phyloP scores from a whole-genome alignment of 2,329 filamentous ascomycete species.

The Cryphonectria carpinicola region DNA sequence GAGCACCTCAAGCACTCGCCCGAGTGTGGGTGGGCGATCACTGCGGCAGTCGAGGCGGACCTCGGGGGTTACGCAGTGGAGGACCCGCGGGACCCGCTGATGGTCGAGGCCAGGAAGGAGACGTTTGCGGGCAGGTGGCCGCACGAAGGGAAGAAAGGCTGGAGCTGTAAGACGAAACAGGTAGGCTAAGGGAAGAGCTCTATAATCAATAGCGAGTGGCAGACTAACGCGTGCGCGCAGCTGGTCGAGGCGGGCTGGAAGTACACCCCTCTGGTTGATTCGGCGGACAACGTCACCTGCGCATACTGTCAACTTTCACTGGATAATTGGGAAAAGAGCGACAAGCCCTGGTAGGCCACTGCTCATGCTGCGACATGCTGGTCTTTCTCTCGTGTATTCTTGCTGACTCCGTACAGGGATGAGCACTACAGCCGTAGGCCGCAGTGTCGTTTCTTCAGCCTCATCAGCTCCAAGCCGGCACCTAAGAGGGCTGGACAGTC shows the following conservation, averaged over 20 bases:
- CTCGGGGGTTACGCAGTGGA: slow-evolving; percentile 67
- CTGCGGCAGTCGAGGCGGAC: slow-evolving; percentile 63
- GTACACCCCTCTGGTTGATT: slow-evolving; percentile 82
- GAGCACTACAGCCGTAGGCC: slow-evolving; percentile 83
- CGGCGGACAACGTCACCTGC: slow-evolving; percentile 88
- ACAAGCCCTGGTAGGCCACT: slow-evolving; percentile 77
- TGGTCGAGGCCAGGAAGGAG: slow-evolving; percentile 76
- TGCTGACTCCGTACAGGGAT: slow-evolving; percentile 57
- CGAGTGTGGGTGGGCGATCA: slow-evolving; percentile 86
- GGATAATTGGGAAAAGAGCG: slow-evolving; percentile 92
- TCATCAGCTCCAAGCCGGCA: slow-evolving; percentile 61
- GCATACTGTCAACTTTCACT: slow-evolving; percentile 87
- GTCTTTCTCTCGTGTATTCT: background rate
- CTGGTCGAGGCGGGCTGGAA: slow-evolving; percentile 93
- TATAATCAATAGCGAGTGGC: background rate
- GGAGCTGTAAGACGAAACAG: slow-evolving; percentile 89
- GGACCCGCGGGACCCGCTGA: slow-evolving; percentile 72
- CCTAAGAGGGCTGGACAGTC: slow-evolving; percentile 60
- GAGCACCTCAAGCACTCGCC: slow-evolving; percentile 86
- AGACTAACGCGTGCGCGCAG: slow-evolving; percentile 44
- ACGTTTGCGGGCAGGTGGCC: slow-evolving; percentile 90
- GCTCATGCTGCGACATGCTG: background rate
- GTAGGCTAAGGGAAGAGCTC: slow-evolving; percentile 45
- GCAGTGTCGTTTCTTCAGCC: slow-evolving; percentile 79
- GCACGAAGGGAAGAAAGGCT: slow-evolving; percentile 83